Base-by-base conservation (phyloP, 1,284 basidiomycete genomes). In the Boletus austroedulis region DNA sequence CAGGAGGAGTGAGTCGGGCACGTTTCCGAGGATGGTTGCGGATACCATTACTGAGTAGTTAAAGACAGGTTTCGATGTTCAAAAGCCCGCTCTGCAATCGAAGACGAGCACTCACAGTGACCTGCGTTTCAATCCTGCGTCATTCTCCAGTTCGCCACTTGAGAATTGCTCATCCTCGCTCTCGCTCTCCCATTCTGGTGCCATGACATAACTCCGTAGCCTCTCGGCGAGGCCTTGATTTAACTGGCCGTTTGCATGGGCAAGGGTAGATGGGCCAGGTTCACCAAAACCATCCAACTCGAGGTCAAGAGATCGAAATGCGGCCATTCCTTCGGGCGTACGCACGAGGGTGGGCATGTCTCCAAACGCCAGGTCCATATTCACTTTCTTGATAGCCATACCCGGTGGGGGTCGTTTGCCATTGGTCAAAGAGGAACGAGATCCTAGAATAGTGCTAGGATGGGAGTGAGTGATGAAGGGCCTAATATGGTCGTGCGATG, bases 331-430 rank as follows among this genome's bases (percentile, higher is more conserved):
- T 60, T 86, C 81, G 0, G 86, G 78, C 0, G 90, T 92, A n/a
- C 95, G 86, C 14, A 86, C 71, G 32, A 96, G 82, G 0, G 93
- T 92, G 6, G 84, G 82, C 43, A 79, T 80, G 31, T 92, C 89
- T 3, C 75, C 73, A 60, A 92, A 90, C 2, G 80, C 73, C 0
- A 77, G 67, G 63, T 85, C 75, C 60, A 67, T 67, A 23, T 53
- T 50, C 38, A 48, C 51, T 32, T 56, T 68, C 56, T 50, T 68
- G 44, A 60, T 9, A 40, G 57, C n/a, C 8, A 53, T 44, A 10
- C 57, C 56, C 1, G 56, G 47, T 4, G 50, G 9, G 23, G 59
- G 57, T 5, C 69, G 66, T 51, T 54, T 51, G 3, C 69, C 62
- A 45, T 68, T 68, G 23, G 52, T 50, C 12, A 48, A 46, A 24